These are phyloP conservation scores for Penicillium cinerascens DNA, from an alignment of 495 filamentous ascomycete genomes.

Conservation along the genomic window DNA sequence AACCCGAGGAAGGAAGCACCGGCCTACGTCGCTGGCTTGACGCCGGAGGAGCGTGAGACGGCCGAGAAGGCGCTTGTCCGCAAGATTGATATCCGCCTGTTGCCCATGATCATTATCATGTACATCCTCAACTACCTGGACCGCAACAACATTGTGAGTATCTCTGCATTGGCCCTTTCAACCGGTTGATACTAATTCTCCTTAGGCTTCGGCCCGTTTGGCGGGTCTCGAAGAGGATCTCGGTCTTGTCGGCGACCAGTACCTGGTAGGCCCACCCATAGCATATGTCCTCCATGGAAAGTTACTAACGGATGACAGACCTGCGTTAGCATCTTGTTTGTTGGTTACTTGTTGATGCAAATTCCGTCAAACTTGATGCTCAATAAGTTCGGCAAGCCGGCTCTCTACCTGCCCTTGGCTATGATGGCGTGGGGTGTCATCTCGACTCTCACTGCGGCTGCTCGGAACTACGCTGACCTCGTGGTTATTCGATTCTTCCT, in stretches of 20 bases:
- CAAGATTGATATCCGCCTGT: conserved; percentile 59
- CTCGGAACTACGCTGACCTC: conserved; percentile 56
- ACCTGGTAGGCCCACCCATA: conserved; percentile 16
- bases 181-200: background rate
- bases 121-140: conserved; percentile 84
- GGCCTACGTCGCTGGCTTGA: conserved; percentile 47
- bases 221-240: conserved; percentile 53
- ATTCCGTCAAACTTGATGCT: conserved; percentile 45
- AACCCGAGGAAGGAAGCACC: conserved; percentile 42
- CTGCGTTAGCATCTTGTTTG: conserved; percentile 65
- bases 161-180: background rate
- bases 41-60: conserved; percentile 44
- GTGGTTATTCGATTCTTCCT: conserved; percentile 68
- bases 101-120: conserved; percentile 66
- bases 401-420: conserved; percentile 58
- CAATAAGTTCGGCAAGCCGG: conserved; percentile 53
- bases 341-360: conserved; percentile 60
- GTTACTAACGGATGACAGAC: conserved; percentile 35
- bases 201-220: conserved; percentile 44
- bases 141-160: conserved; percentile 54
- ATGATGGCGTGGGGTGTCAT: conserved; percentile 76
- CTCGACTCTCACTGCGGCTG: conserved; percentile 58
- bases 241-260: conserved; percentile 45
- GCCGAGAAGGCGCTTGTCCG: conserved; percentile 52
- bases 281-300: background rate